These are phyloP conservation scores for Aspergillus intermedius DNA, from an alignment of 2,329 filamentous ascomycete genomes.

Conservation along the genomic window DNA sequence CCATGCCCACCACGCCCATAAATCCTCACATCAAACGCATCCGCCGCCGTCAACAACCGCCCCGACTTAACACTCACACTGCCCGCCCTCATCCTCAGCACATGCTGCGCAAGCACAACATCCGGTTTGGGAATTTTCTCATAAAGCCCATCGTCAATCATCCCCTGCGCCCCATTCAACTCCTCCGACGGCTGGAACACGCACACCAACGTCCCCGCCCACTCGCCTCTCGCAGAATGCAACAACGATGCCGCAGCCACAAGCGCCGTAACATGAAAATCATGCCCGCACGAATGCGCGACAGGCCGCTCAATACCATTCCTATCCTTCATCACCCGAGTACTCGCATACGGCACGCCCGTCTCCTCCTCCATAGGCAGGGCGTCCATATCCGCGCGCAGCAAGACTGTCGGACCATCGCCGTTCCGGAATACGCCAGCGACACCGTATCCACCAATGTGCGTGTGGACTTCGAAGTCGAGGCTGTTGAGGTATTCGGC, in stretches of 20 bases:
- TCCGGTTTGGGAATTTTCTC: slow-evolving; percentile 50
- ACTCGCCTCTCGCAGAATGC: slow-evolving; percentile 35
- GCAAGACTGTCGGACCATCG: slow-evolving; percentile 47
- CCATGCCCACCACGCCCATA: slow-evolving; percentile 43
- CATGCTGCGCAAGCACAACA: slow-evolving; percentile 51
- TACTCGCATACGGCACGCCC: slow-evolving; percentile 51
- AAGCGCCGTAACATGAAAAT: slow-evolving; percentile 57
- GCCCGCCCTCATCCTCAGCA: slow-evolving; percentile 38
- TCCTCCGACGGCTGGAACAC: slow-evolving; percentile 59
- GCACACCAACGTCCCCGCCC: slow-evolving; percentile 55
- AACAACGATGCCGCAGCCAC: slow-evolving; percentile 52
- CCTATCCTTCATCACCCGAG: slow-evolving; percentile 34
- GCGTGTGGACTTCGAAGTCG: slow-evolving; percentile 41
- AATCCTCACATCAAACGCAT: slow-evolving; percentile 32
- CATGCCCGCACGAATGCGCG: slow-evolving; percentile 66
- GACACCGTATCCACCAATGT: slow-evolving; percentile 55
- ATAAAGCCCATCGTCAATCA: slow-evolving; percentile 54
- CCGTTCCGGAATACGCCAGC: slow-evolving; percentile 53
- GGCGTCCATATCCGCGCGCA: slow-evolving; percentile 59
- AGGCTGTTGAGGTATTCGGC: slow-evolving; percentile 34
- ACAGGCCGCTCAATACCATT: slow-evolving; percentile 49
- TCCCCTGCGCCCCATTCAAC: slow-evolving; percentile 52
- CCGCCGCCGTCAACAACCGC: slow-evolving; percentile 28
- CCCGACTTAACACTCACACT: slow-evolving; percentile 28
- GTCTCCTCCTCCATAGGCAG: slow-evolving; percentile 54